Conservation (phyloP, 805 yeast genomes). For the Hanseniaspora valbyensis region DNA sequence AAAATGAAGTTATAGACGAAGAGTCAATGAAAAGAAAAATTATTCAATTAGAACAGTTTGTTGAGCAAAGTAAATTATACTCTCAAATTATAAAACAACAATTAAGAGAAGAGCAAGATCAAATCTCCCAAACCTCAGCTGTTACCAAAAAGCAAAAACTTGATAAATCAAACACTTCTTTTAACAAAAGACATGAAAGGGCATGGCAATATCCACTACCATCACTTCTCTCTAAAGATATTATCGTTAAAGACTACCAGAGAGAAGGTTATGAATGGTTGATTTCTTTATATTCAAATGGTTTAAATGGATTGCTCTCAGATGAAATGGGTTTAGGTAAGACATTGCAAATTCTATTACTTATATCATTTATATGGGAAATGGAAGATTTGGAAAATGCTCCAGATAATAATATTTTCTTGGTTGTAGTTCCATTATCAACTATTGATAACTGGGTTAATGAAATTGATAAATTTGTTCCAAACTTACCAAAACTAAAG, state of each 20-base stretch:
- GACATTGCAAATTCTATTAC: slow-evolving; percentile 77
- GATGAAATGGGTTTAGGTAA: slow-evolving; percentile 98
- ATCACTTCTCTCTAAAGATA: slow-evolving; percentile 37
- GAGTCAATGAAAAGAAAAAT: slow-evolving; percentile 48
- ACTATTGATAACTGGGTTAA: slow-evolving; percentile 76
- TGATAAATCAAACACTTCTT: too few relatives aligned
- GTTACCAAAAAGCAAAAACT: slow-evolving; percentile 18
- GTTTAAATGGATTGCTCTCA: slow-evolving; percentile 87
- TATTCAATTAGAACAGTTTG: slow-evolving; percentile 56
- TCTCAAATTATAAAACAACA: slow-evolving; percentile 79
- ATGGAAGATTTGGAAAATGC: slow-evolving; percentile 41
- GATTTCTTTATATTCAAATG: slow-evolving; percentile 78
- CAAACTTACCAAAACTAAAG: slow-evolving; percentile 47
- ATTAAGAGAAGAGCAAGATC: slow-evolving; percentile 38
- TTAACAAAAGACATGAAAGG: not conserved
- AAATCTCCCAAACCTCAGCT: slow-evolving; percentile 23
- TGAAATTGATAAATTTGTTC: slow-evolving; percentile 67
- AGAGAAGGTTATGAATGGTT: slow-evolving; percentile 87
- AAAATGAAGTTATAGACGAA: slow-evolving; percentile 28
- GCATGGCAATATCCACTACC: slow-evolving; percentile 38
- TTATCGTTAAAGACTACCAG: slow-evolving; percentile 70
- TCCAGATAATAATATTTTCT: slow-evolving; percentile 50
- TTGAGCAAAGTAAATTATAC: slow-evolving; percentile 79
- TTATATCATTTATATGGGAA: slow-evolving; percentile 64
- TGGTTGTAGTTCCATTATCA: slow-evolving; percentile 71